Percentiles rank a stretch among this genome's conserved stretches.
Conservation (phyloP, 495 filamentous ascomycete species). For the Apodospora peruviana region DNA sequence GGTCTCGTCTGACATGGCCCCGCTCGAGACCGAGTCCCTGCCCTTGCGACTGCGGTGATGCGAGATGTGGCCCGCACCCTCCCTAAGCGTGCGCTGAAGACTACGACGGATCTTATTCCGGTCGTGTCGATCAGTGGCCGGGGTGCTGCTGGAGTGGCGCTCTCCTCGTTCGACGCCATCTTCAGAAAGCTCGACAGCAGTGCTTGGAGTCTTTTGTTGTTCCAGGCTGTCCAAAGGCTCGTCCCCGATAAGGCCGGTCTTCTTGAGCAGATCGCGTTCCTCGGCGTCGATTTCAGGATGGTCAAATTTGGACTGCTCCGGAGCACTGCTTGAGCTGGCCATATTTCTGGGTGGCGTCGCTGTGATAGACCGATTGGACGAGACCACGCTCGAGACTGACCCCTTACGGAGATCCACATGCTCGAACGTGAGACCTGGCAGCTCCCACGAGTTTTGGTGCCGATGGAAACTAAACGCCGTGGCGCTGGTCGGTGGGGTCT, state of each 20-base stretch:
- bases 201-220: constrained; percentile 14
- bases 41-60: constrained; percentile 71
- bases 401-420: constrained; percentile 27
- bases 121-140: constrained; percentile 37
- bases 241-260: constrained; percentile 41
- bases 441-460: constrained; percentile 45
- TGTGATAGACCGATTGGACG: constrained; percentile 25
- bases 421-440: constrained; percentile 43
- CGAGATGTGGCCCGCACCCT: constrained; percentile 58
- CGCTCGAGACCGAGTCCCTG: constrained; percentile 63
- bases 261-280: constrained; percentile 45
- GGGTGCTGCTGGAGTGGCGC: constrained; percentile 19
- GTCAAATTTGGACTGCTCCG: constrained; percentile 19
- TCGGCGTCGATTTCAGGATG: constrained; percentile 39
- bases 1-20: constrained; percentile 55
- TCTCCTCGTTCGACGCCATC: constrained; percentile 28
- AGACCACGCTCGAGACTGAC: constrained; percentile 37
- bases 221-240: constrained; percentile 5
- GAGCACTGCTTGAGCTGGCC: constrained; percentile 11
- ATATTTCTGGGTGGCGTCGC: constrained; percentile 26
- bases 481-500: constrained; percentile 41
- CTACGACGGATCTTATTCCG: constrained; percentile 71
- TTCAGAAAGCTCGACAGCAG: constrained; percentile 22
- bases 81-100: constrained; percentile 89
- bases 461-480: constrained; percentile 42